Percentiles rank a stretch among this genome's conserved stretches.
Conservation (phyloP, 768 basidiomycete genomes). For the Tylopilus plumbeoviolaceoides region DNA sequence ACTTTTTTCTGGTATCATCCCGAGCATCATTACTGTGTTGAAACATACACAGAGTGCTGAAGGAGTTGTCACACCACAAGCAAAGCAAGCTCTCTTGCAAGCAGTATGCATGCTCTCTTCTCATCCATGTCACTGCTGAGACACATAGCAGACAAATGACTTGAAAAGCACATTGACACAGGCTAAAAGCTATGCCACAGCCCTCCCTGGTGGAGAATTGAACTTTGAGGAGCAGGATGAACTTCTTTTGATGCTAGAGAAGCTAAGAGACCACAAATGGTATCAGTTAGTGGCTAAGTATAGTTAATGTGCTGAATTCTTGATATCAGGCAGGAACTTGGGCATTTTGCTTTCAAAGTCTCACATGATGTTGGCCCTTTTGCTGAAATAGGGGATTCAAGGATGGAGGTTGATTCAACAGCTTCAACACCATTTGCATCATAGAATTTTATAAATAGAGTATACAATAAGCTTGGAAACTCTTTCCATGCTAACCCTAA, state of each 20-base stretch:
- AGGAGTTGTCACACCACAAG: conserved; percentile 50
- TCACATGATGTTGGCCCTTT: conserved; percentile 31
- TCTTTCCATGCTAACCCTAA: too few species aligned
- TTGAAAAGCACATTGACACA: conserved; percentile 55
- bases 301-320: neutral
- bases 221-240: conserved; percentile 65
- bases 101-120: conserved; percentile 41
- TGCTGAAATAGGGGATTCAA: conserved; percentile 27
- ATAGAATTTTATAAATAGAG: too few species aligned
- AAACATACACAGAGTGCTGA: conserved; percentile 57
- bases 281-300: neutral
- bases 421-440: conserved; percentile 61
- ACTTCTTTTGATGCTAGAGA: conserved; percentile 64
- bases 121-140: neutral
- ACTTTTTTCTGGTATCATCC: conserved; percentile 54
- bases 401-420: conserved; percentile 72
- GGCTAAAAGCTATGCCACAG: conserved; percentile 55
- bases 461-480: too few species aligned
- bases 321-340: conserved; percentile 48
- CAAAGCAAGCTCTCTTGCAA: conserved; percentile 63
- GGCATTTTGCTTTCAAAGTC: conserved; percentile 45
- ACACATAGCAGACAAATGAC: conserved; percentile 56
- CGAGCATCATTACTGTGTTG: conserved; percentile 57
- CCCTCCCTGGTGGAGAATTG: conserved; percentile 72
- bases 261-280: conserved; percentile 54